Evolutionary conservation across 2,329 filamentous ascomycete genomes (phyloP).

Genomic region (Metarhizium humberi): DNA sequence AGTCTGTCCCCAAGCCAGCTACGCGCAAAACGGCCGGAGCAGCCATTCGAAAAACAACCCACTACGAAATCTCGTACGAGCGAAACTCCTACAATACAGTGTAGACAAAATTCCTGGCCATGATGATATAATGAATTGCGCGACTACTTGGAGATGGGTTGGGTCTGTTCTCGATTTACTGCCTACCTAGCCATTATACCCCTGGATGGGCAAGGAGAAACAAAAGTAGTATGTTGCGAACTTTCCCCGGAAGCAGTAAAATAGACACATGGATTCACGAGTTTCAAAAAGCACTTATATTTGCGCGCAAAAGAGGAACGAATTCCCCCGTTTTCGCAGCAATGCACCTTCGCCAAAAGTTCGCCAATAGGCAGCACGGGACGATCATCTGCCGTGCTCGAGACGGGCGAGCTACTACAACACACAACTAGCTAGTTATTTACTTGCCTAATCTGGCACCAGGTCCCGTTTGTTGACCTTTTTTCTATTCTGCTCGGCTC

Average conservation of each 20-base stretch:
- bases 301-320: too few relatives aligned
- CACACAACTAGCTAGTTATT: neutral
- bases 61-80: conserved; percentile 27
- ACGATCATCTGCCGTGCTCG: neutral
- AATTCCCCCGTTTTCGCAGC: too few relatives aligned
- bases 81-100: conserved; percentile 2
- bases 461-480: neutral
- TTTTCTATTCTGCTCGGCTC: too few relatives aligned
- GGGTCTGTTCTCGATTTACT: too few relatives aligned
- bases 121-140: neutral
- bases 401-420: too few relatives aligned
- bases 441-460: neutral
- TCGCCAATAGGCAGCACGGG: neutral
- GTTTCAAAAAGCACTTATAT: too few relatives aligned
- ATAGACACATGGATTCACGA: too few relatives aligned
- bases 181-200: too few relatives aligned
- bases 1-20: conserved; percentile 10
- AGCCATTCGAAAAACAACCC: conserved; percentile 25
- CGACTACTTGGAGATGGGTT: neutral
- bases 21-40: conserved; percentile 2
- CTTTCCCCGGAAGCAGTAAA: too few relatives aligned
- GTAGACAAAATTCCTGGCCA: neutral
- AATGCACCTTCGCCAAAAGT: neutral
- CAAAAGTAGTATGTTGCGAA: neutral
- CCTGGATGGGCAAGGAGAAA: neutral